Evolutionary conservation across 768 basidiomycete species (phyloP), one percentile per base, ranked within the genome.

Genomic region (Leccinum fibrillosum): DNA sequence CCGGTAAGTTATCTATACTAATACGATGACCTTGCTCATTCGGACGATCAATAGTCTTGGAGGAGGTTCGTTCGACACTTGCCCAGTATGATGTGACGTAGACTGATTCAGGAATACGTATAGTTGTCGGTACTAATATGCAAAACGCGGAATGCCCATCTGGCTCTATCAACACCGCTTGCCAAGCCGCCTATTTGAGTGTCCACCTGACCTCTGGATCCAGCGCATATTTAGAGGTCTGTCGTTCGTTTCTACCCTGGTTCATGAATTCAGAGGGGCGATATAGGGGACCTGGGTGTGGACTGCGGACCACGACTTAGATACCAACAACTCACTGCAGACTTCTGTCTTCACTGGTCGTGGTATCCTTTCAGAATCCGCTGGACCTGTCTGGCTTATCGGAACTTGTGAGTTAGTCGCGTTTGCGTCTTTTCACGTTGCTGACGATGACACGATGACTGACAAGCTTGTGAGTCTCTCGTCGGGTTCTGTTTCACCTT

Each of bases 381-480:
- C 75, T n/a, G 90, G 90, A 1, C 90, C 90, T 1, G 87, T 90
- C 19, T 91, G 89, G 90, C 61, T 92, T 69, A 83, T 92, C 60
- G 90, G 90, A 26, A 90, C 89, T 26, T 61, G 71, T 72, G 21
- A 54, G 72, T 64, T 9, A 13, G 48, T 2, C 28, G 15, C 2
- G 2, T 37, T 28, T 44, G 1, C 69, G 19, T 13, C 26, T 37
- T 49, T 0, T 17, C 21, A 74, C 32, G 25, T 25, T 26, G 4
- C 42, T 66, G 48, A 68, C 13, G 10, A 25, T 42, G 19, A 0
- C 32, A 12, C n/a, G 7, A 8, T 30, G 23, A 66, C 26, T 86
- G 84, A 55, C 76, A 78, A 4, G 65, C 66, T 49, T 72, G 71
- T 72, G 42, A 58, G 67, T 60, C 70, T 21, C 2, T 13, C 13